Base-by-base conservation (phyloP, 192 early-diverging fungal genomes). In the Coemansia sp. region DNA sequence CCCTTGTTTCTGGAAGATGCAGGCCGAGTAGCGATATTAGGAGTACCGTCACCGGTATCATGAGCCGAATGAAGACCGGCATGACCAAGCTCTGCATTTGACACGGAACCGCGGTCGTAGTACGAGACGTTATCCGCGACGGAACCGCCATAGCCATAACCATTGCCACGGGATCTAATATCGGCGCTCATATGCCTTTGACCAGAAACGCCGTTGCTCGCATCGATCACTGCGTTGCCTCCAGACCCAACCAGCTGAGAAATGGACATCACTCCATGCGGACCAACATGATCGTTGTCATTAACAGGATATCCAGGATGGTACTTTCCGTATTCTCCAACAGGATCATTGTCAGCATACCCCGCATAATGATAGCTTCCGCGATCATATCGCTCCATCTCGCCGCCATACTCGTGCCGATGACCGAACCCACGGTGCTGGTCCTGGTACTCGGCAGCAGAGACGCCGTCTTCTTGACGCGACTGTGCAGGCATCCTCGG, bases 201-300 rank as follows among this genome's bases (percentile, higher is more conserved):
- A 14, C 20, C 54, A 56, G 54, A 56, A 5, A n/a, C 54, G 2
- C 4, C 56, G 4, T 4, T 31, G 31, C 29, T 31, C 4, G 31
- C 56, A 25, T 5, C 18, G 28, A 25, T 20, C 5, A 6, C 51
- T 5, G 14, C 17, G 17, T 5, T 50, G 51, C 51, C 52, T 49
- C 57, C 55, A 45, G 32, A 1, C 62, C 70, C 73, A 60, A 80
- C 78, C 11, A 80, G 63, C 56, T 80, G 78, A 18, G 78, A 80
- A 31, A 80, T 80, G 5, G 78, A 75, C 78, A 80, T 80, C 29
- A 75, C 67, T 7, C 72, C 62, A 5, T 71, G 67, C 11, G 66
- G 56, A 18, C 68, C 63, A 3, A 62, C 65, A 11, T 64, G 50
- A 10, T 8, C 34, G 4, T 38, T 22, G 20, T 60, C 36, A 20